phyloP scores from a whole-genome alignment of 1,284 basidiomycete species.

The Pascua guehoae region DNA sequence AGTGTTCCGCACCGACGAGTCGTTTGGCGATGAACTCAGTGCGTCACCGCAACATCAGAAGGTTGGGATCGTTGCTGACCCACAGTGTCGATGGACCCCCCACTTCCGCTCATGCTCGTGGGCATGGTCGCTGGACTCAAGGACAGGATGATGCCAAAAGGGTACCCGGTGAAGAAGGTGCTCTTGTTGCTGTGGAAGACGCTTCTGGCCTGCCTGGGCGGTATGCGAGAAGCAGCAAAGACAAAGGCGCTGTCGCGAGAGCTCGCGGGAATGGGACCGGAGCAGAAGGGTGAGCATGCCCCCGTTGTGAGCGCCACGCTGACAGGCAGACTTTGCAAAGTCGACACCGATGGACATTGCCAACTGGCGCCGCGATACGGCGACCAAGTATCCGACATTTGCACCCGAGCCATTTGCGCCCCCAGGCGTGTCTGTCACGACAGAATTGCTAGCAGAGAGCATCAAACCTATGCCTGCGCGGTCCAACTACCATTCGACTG shows the following conservation, averaged over 20 bases:
- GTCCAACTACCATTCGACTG: conserved; percentile 70
- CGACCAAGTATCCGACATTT: conserved; percentile 92
- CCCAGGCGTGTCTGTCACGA: conserved; percentile 36
- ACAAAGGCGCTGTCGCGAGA: conserved; percentile 84
- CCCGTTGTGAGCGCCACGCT: background rate
- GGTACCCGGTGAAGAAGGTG: conserved; percentile 82
- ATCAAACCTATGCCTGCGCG: conserved; percentile 89
- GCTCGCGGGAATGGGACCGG: conserved; percentile 64
- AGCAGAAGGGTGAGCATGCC: conserved; percentile 55
- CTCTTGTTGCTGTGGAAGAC: conserved; percentile 97
- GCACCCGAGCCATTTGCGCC: conserved; percentile 57
- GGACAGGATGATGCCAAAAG: conserved; percentile 83
- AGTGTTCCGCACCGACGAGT: conserved; percentile 82
- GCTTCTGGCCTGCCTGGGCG: conserved; percentile 85
- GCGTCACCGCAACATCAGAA: conserved; percentile 52
- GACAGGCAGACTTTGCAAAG: conserved; percentile 60
- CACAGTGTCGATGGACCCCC: conserved; percentile 88
- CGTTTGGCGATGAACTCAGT: conserved; percentile 94
- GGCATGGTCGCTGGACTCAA: conserved; percentile 81
- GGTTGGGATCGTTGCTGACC: background rate
- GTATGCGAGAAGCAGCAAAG: conserved; percentile 76
- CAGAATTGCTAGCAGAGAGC: conserved; percentile 74
- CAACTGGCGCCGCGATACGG: conserved; percentile 78
- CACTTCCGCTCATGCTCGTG: conserved; percentile 88
- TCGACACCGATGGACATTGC: conserved; percentile 85